A percentile compares a stretch with the other conserved stretches of the same genome.
phyloP scores from a whole-genome alignment of 2,329 filamentous ascomycete genomes.

The Chaetomium sp. region DNA sequence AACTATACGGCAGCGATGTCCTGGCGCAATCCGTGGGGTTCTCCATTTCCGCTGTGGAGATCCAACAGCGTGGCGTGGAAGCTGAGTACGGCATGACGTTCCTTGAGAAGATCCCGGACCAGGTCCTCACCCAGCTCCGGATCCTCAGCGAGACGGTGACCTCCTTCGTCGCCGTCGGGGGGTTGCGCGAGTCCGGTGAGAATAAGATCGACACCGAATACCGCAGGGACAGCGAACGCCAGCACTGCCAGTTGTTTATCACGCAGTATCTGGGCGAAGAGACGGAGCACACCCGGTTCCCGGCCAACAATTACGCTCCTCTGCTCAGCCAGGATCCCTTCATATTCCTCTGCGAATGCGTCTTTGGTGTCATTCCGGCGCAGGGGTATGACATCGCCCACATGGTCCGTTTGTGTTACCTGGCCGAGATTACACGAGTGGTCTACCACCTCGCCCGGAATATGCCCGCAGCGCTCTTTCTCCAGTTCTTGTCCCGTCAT shows the following conservation, averaged over 20 bases:
- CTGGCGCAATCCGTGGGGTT: slow-evolving; percentile 72
- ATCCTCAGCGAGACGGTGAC: slow-evolving; percentile 85
- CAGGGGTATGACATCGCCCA: slow-evolving; percentile 75
- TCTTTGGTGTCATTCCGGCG: slow-evolving; percentile 68
- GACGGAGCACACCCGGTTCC: slow-evolving; percentile 45
- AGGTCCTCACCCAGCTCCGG: slow-evolving; percentile 81
- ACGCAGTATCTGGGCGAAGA: slow-evolving; percentile 54
- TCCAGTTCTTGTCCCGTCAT: slow-evolving; percentile 47
- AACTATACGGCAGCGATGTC: slow-evolving; percentile 59
- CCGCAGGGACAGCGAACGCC: slow-evolving; percentile 66
- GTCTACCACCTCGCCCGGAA: slow-evolving; percentile 62
- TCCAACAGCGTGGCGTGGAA: slow-evolving; percentile 84
- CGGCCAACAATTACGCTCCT: slow-evolving; percentile 54
- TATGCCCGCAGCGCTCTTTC: slow-evolving; percentile 54
- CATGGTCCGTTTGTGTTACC: slow-evolving; percentile 80
- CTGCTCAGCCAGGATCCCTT: slow-evolving; percentile 73
- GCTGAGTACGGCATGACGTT: slow-evolving; percentile 73
- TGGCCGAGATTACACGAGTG: slow-evolving; percentile 87
- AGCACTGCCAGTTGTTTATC: slow-evolving; percentile 76
- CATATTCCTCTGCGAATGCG: slow-evolving; percentile 77
- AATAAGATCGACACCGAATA: slow-evolving; percentile 69
- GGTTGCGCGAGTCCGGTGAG: slow-evolving; percentile 61
- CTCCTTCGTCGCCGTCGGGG: slow-evolving; percentile 79
- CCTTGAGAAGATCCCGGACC: slow-evolving; percentile 80
- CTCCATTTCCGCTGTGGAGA: slow-evolving; percentile 86